Conservation (phyloP, 495 filamentous ascomycete genomes). For the Penicillium antarcticum region DNA sequence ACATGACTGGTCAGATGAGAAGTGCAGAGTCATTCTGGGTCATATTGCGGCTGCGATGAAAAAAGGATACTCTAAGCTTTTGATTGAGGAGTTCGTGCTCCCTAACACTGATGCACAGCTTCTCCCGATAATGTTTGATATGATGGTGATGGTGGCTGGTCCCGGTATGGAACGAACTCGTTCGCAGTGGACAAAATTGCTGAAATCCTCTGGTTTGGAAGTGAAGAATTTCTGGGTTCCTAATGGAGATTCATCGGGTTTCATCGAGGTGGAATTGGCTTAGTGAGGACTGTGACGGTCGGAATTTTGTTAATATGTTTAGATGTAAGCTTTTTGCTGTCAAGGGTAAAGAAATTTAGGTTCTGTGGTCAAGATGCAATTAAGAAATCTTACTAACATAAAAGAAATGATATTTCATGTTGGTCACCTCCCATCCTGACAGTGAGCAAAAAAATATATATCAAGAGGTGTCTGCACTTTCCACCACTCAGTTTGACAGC, state of each 20-base stretch:
- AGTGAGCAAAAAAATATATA: too few species aligned
- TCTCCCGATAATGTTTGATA: conserved; percentile 21
- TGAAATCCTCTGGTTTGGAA: conserved; percentile 29
- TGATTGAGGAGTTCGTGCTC: conserved; percentile 37
- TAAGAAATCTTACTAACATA: too few species aligned
- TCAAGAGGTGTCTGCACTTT: too few species aligned
- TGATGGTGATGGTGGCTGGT: conserved; percentile 33
- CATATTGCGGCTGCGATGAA: conserved; percentile 32
- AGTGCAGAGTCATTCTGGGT: conserved; percentile 30
- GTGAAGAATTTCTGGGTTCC: conserved; percentile 24
- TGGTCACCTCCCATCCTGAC: too few species aligned
- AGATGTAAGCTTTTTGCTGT: too few species aligned
- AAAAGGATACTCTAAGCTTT: conserved; percentile 38
- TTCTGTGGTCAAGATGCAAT: too few species aligned
- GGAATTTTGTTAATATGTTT: too few species aligned
- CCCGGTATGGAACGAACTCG: conserved; percentile 30
- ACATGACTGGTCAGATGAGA: conserved; percentile 45
- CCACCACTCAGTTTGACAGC: too few species aligned
- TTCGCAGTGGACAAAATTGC: conserved; percentile 23
- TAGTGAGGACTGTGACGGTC: too few species aligned
- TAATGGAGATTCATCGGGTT: conserved; percentile 18
- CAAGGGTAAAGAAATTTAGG: too few species aligned
- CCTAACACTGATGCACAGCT: conserved; percentile 28
- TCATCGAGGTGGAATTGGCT: conserved; percentile 30
- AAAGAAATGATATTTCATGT: too few species aligned